Evolutionary conservation across 2,329 filamentous ascomycete species (phyloP).

Genomic region (Pyrenophora teres): DNA sequence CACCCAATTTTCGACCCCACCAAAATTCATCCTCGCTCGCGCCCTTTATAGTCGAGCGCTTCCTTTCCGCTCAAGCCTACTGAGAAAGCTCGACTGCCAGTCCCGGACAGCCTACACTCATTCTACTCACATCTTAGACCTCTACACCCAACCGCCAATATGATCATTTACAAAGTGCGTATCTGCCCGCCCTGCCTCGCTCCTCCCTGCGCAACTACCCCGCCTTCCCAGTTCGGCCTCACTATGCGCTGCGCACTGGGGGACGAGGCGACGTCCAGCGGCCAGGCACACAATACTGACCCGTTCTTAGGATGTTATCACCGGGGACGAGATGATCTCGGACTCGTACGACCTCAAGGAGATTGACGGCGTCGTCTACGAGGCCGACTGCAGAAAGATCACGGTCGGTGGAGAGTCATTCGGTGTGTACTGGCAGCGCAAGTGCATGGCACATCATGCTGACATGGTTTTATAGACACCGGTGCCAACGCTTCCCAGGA

Average conservation of each 20-base stretch:
- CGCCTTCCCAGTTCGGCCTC: constrained; percentile 27
- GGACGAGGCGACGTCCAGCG: constrained; percentile 4
- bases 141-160: constrained; percentile 32
- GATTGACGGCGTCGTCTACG: constrained; percentile 79
- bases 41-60: constrained; percentile 21
- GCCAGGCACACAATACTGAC: constrained; percentile 16
- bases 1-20: constrained; percentile 36
- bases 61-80: constrained; percentile 20
- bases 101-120: constrained; percentile 17
- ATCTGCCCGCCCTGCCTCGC: constrained; percentile 13
- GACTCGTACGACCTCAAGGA: constrained; percentile 87
- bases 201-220: constrained; percentile 33
- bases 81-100: constrained; percentile 18
- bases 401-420: constrained; percentile 74
- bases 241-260: constrained; percentile 14
- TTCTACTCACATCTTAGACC: constrained; percentile 13
- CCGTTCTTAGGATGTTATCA: constrained; percentile 76
- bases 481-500: constrained; percentile 98
- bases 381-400: constrained; percentile 92
- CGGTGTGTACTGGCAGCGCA: constrained; percentile 56
- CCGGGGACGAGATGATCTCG: constrained; percentile 93
- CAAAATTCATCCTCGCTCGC: constrained; percentile 25
- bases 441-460: constrained; percentile 6
- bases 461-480: constrained; percentile 62
- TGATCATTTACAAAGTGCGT: constrained; percentile 64